These are phyloP conservation scores for Botrytis tulipae DNA, from an alignment of 2,329 filamentous ascomycete genomes.

Conservation along the genomic window DNA sequence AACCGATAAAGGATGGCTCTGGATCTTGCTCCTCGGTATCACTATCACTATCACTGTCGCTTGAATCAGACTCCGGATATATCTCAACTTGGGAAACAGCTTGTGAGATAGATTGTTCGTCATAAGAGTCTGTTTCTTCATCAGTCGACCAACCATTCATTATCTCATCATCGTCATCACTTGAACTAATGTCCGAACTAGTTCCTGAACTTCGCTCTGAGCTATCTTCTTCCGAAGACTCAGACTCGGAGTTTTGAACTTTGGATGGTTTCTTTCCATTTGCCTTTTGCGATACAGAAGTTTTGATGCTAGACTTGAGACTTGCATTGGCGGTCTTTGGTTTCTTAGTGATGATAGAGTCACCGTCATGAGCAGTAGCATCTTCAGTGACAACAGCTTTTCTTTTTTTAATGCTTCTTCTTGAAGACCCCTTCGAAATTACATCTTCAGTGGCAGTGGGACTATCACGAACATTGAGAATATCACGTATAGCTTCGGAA, in stretches of 20 bases:
- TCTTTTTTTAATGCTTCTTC: neutral
- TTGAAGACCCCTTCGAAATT: neutral
- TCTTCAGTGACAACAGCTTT: neutral
- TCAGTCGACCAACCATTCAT: neutral
- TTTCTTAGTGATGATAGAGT: neutral
- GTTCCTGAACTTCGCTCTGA: neutral
- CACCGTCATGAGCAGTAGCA: neutral
- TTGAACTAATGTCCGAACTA: neutral
- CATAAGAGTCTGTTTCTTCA: slow-evolving; percentile 2
- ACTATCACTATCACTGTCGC: neutral
- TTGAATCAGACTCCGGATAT: neutral
- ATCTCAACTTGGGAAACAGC: neutral
- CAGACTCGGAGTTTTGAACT: neutral
- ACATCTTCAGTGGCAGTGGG: neutral
- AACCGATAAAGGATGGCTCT: neutral
- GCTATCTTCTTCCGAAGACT: neutral
- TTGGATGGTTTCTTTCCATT: neutral
- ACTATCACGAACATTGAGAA: neutral
- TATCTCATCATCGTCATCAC: neutral
- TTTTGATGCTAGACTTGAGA: neutral
- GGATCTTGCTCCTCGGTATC: neutral
- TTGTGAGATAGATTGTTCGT: neutral
- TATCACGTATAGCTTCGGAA: neutral
- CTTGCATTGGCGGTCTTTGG: neutral
- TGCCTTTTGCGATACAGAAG: neutral